These are phyloP conservation scores for Bacterosira constricta DNA, from an alignment of 108 stramenopile species.

Conservation along the genomic window DNA sequence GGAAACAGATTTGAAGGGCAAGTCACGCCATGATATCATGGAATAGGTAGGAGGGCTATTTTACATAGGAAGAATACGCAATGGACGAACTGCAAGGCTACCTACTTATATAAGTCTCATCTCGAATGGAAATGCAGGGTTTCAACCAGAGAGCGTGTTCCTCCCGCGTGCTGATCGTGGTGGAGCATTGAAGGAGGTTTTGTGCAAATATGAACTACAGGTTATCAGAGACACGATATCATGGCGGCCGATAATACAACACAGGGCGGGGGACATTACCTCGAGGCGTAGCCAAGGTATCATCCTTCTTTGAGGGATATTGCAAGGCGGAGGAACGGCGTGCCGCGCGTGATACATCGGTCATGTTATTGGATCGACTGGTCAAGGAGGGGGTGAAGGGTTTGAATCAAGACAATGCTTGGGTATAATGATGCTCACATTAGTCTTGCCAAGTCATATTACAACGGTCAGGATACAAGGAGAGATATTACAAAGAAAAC, in stretches of 20 bases:
- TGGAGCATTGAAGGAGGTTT: conserved; percentile 62
- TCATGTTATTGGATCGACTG: conserved; percentile 73
- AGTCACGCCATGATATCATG: too few relatives aligned
- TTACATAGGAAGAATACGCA: too few relatives aligned
- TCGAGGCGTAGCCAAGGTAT: conserved; percentile 74
- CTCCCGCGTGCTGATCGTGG: conserved; percentile 65
- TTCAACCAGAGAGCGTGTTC: conserved; percentile 73
- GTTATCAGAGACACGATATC: conserved; percentile 83
- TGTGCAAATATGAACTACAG: conserved; percentile 72
- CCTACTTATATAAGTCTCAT: too few relatives aligned
- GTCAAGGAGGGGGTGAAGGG: conserved; percentile 74
- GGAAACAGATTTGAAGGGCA: too few relatives aligned
- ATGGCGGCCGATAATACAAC: too few relatives aligned
- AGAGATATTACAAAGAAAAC: too few relatives aligned
- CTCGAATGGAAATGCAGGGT: conserved; percentile 68
- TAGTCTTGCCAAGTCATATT: too few relatives aligned
- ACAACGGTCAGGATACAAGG: too few relatives aligned
- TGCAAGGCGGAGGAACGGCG: conserved; percentile 77
- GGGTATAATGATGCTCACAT: too few relatives aligned
- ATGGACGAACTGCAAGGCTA: too few relatives aligned
- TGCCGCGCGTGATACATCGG: conserved; percentile 68
- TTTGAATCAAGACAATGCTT: too few relatives aligned
- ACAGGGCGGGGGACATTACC: conserved; percentile 83
- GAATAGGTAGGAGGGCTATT: too few relatives aligned
- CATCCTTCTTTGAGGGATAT: conserved; percentile 79